Base-by-base conservation (phyloP, 495 filamentous ascomycete genomes). In the Tuber brumale region DNA sequence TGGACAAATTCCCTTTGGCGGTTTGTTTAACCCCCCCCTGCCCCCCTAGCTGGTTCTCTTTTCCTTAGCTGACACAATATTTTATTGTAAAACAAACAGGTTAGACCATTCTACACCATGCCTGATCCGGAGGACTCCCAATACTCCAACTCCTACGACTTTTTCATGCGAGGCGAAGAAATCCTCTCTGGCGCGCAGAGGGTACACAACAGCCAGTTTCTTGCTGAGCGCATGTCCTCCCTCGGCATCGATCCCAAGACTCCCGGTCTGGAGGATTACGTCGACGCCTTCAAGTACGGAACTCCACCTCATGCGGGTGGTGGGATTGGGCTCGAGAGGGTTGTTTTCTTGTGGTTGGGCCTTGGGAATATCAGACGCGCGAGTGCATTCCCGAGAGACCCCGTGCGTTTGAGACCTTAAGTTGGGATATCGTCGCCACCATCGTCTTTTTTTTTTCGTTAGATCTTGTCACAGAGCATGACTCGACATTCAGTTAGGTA, bases 131-230 rank as follows among this genome's bases (percentile, higher is more conserved):
- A 90, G 16, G 90, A 97, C 79, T 85, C 88, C 12, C 87, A 86
- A 3, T 87, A 88, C 81, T 97, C 94, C 66, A 97, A 97, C 84
- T 96, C 94, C 0, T 97, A 97, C 78, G 94, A 97, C 84, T 95
- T 97, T 81, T 97, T 97, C 85, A 88, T 97, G 72, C 92, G 94
- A 18, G 94, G 94, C 8, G 94, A 97, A 82, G 94, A 97, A 83
- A 97, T 97, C 77, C 90, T 95, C 7, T 93, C 91, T 2, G 94
- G 94, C 72, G 94, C 94, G 14, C 94, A 97, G 83, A 92, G 94
- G 89, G 93, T 97, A 77, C 93, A 97, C 83, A 90, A 94, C 74
- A 87, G 93, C 1, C 84, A 87, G 39, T 88, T 92, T 80, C 86
- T 97, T n/a, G 86, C 90, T 46, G 88, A 92, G 77, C 90, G 91